These are phyloP conservation scores for Meira nashicola DNA, from an alignment of 1,284 basidiomycete species.

Conservation along the genomic window DNA sequence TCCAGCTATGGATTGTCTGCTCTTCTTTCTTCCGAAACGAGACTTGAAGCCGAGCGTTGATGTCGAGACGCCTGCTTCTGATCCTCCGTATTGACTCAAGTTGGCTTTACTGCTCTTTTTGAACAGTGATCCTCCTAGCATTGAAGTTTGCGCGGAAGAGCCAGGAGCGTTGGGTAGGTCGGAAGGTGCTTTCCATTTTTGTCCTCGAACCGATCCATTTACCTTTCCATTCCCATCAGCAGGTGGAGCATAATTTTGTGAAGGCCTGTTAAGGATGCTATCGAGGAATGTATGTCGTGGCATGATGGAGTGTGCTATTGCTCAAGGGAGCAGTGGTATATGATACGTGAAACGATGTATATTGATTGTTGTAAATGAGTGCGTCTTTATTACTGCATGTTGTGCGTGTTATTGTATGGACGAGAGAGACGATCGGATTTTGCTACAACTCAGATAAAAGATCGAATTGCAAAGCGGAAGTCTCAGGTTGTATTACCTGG, in stretches of 20 bases:
- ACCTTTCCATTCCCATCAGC: slow-evolving; percentile 8
- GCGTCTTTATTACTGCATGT: too few relatives aligned
- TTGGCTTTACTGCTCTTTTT: not conserved
- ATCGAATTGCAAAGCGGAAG: too few relatives aligned
- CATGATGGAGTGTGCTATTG: slow-evolving; percentile 21
- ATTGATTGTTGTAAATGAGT: not conserved
- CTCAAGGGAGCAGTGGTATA: not conserved
- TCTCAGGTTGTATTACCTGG: too few relatives aligned
- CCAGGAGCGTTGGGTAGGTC: slow-evolving; percentile 40
- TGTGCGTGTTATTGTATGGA: too few relatives aligned
- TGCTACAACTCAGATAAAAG: too few relatives aligned
- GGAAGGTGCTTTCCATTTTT: slow-evolving; percentile 22
- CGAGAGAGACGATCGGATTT: too few relatives aligned
- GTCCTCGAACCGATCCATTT: not conserved
- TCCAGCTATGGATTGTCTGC: slow-evolving; percentile 16
- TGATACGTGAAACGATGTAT: not conserved
- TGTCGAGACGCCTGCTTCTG: slow-evolving; percentile 19
- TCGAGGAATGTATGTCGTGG: slow-evolving; percentile 42
- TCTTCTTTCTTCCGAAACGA: slow-evolving; percentile 29
- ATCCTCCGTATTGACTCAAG: slow-evolving; percentile 21
- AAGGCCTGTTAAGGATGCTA: slow-evolving; percentile 48
- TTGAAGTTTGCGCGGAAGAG: slow-evolving; percentile 23
- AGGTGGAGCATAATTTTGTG: slow-evolving; percentile 37
- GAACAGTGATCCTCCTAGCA: slow-evolving; percentile 40
- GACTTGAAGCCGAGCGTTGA: slow-evolving; percentile 11